Evolutionary conservation across 768 basidiomycete species (phyloP).

Genomic region (Suillus subluteus): DNA sequence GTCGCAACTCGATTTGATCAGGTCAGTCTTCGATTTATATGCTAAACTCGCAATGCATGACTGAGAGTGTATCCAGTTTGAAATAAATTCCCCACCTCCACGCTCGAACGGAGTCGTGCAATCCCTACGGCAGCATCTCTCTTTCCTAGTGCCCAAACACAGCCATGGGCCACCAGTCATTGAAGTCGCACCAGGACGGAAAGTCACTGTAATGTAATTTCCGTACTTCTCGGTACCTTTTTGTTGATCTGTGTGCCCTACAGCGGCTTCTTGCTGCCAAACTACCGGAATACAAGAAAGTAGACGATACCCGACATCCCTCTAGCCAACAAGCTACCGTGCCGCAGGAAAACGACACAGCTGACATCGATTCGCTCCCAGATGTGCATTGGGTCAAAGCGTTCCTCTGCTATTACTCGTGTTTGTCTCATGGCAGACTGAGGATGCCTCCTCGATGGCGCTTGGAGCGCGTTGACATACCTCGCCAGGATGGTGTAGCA

Average conservation of each 20-base stretch:
- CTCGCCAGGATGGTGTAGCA: not conserved
- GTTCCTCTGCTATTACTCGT: not conserved
- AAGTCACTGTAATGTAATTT: not conserved
- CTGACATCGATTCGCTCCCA: not conserved
- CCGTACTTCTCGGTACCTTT: not conserved
- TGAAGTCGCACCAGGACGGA: not conserved
- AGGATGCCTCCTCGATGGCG: conserved; percentile 1
- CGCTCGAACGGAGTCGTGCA: not conserved
- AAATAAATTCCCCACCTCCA: not conserved
- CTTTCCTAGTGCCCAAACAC: not conserved
- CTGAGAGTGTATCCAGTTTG: not conserved
- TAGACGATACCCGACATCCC: not conserved
- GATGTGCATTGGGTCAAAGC: not conserved
- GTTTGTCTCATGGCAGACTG: not conserved
- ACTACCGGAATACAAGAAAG: not conserved
- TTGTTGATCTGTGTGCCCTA: not conserved
- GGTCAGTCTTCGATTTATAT: not conserved
- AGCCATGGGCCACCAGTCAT: not conserved
- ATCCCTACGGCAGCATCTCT: not conserved
- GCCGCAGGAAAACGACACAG: not conserved
- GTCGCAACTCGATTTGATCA: not conserved
- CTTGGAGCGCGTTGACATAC: not conserved
- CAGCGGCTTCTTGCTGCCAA: not conserved
- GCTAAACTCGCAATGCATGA: not conserved
- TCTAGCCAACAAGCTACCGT: not conserved